Evolutionary conservation across 805 yeast genomes (phyloP), one percentile per base, ranked within the genome.

Genomic region (Torulaspora microellipsoides): DNA sequence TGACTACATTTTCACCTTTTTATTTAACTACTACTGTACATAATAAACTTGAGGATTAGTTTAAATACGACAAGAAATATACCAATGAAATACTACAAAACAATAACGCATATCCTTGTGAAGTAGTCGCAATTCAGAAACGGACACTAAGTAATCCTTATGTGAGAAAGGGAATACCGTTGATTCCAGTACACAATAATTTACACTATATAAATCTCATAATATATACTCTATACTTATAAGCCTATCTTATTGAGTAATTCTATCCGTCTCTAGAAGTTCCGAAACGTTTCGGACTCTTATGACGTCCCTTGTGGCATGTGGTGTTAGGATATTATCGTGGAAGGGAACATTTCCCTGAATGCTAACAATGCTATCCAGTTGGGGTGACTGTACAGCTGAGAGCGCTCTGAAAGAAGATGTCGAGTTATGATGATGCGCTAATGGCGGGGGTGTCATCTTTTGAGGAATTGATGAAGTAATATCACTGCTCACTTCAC

Each of bases 331-430:
- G 27, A 53, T 31, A 15, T 54, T 51, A 30, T 45, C 53, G 39
- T 40, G 51, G 13, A 52, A 52, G 8, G 60, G 62, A 5, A 55
- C 56, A 44, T 54, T 62, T 8, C 67, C 67, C 42, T 60, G 62
- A 17, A 62, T 49, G 38, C 66, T 63, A 10, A 58, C 49, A 12
- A 64, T 47, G 38, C 54, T 48, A 15, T 56, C 59, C 35, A 63
- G 36, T 15, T 49, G 51, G 3, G 65, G 59, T 2, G 62, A 55
- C 15, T 54, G 56, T 1, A 52, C 55, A 9, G 54, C 34, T 7
- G 50, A 41, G n/a, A 57, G 37, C 12, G 46, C 45, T 28, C 49
- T 42, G 10, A 39, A 27, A 8, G 48, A 36, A 8, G 48, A 27
- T 4, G 48, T 32, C 17, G 50, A 41, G 8, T 42, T 41, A 28